Conservation (phyloP, 164 flowering plant species). For the Stephania yunnanensis region DNA sequence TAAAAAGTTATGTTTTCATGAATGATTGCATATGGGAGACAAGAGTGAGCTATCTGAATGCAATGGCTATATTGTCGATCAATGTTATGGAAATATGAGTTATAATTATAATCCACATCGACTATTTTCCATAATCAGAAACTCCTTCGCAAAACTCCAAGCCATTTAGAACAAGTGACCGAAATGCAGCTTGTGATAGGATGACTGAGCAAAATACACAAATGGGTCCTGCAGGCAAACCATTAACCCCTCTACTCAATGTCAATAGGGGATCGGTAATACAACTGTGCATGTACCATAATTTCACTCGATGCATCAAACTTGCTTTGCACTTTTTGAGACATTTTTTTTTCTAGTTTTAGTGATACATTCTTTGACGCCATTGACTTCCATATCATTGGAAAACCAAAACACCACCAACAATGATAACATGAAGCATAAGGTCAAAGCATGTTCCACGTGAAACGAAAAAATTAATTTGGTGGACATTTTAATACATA, state of each 20-base stretch:
- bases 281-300: background rate
- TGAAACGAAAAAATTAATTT: background rate
- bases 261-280: background rate
- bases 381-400: no score
- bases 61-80: background rate
- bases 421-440: background rate
- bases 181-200: background rate
- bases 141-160: background rate
- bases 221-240: background rate
- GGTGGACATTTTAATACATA: background rate
- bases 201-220: background rate
- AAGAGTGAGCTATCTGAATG: background rate
- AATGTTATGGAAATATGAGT: background rate
- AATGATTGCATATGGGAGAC: background rate
- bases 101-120: background rate
- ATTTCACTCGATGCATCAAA: background rate
- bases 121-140: background rate
- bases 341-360: background rate
- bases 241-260: background rate
- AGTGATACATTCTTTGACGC: background rate
- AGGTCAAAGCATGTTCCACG: background rate
- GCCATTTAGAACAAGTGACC: background rate
- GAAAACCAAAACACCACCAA: slow-evolving; percentile 3
- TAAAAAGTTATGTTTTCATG: no score
- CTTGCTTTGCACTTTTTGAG: background rate